Percentiles rank a stretch among this genome's conserved stretches.
phyloP scores from a whole-genome alignment of 805 yeast genomes.

The Wickerhamomyces ciferrii region DNA sequence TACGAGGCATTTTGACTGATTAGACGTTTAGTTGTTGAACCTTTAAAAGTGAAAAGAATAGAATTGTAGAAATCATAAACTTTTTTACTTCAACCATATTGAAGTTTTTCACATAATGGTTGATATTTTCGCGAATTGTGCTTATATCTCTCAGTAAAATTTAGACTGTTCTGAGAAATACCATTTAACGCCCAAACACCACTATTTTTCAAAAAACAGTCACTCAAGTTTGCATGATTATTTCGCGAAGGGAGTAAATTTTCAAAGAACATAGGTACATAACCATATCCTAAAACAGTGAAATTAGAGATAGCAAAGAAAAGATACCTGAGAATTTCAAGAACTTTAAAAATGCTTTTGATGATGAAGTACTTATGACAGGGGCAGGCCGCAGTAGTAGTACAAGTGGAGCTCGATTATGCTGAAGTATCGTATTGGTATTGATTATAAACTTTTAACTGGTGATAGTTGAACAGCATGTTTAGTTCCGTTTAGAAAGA shows the following conservation, averaged over 20 bases:
- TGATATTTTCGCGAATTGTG: neutral
- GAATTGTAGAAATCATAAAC: neutral
- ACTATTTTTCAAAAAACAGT: neutral
- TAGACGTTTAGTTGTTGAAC: slow-evolving; percentile 2
- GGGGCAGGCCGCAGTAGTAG: too few species aligned
- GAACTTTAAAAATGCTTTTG: too few species aligned
- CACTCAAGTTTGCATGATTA: neutral
- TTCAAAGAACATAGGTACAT: too few species aligned
- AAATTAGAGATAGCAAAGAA: neutral
- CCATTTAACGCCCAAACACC: neutral
- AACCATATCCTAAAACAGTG: neutral
- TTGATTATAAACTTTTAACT: too few species aligned
- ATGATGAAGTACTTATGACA: too few species aligned
- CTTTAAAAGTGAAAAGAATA: neutral
- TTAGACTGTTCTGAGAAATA: neutral
- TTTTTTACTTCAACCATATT: neutral
- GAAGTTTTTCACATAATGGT: neutral
- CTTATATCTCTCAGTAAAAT: neutral
- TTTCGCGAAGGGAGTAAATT: too few species aligned
- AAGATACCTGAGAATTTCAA: too few species aligned
- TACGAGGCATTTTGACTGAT: slow-evolving; percentile 26
- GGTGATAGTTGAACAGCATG: too few species aligned
- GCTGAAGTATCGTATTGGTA: too few species aligned
- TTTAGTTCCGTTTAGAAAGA: too few species aligned
- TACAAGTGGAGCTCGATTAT: too few species aligned